Base-by-base conservation (phyloP, 768 basidiomycete genomes). In the Rubroboletus pulcherrimus region DNA sequence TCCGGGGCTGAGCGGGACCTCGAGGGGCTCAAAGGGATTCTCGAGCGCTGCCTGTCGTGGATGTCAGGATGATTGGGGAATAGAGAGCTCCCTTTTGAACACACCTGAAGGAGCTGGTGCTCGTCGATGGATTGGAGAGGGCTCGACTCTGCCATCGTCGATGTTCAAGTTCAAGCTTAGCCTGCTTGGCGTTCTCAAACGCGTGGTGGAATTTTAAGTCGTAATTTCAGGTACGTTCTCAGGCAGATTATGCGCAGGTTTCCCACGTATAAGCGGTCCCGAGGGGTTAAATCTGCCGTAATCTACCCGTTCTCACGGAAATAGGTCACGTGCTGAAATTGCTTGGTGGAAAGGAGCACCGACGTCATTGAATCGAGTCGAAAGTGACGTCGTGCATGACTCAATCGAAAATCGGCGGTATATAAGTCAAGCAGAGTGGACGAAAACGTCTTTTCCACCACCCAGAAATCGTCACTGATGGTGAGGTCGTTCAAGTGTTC, bases 71-170 rank as follows among this genome's bases (percentile, higher is more conserved):
- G 19, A 5, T 26, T 52, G 1, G 11, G 2, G 4, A 3, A 39
- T 12, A 12, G 7, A 30, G 29, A 0, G 7, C 1, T 8, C 0
- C 6, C 0, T 5, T 44, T 41, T 30, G 0, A 7, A 59, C 49
- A 17, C 17, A 65, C 70, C 60, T 65, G 55, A 14, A 71, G 59
- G 33, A 71, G 63, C 7, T 51, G 35, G 0, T 57, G 55, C 24
- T 71, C 66, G 51, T 68, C 64, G 48, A 30, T 31, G 46, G 63
- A 59, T 31, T 59, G 61, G 39, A 66, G 60, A 21, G 42, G 48
- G 19, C 64, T 64, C 43, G 65, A 60, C 51, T 72, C 66, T 1
- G 66, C 58, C 71, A 71, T 72, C 49, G 50, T 55, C 45, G 42
- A 50, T 43, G 21, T 33, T 15, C 37, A 31, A 30, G 26, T 26